A percentile compares a stretch with the other conserved stretches of the same genome.
phyloP scores from a whole-genome alignment of 257 asterid genomes.

The Verbascum thapsus region DNA sequence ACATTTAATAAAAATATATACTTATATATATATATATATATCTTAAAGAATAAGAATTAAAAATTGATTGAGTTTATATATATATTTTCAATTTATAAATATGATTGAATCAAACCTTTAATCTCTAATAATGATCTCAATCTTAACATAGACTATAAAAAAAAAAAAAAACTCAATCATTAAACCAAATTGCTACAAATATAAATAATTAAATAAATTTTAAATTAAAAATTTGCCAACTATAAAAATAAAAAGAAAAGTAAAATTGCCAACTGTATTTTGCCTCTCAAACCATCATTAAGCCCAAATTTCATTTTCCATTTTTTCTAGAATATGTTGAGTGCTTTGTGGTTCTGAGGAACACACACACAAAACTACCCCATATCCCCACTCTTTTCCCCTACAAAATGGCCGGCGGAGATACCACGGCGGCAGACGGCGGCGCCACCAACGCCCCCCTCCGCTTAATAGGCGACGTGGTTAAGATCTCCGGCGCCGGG shows the following conservation, averaged over 20 bases:
- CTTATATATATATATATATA: too few species aligned
- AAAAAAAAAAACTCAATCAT: slow-evolving; percentile 4
- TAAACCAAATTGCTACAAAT: slow-evolving; percentile 1
- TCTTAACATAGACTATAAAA: too few species aligned
- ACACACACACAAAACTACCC: too few species aligned
- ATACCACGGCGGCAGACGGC: slow-evolving; percentile 36
- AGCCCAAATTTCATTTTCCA: slow-evolving; percentile 30
- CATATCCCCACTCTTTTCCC: slow-evolving; percentile 20
- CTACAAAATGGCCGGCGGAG: slow-evolving; percentile 66
- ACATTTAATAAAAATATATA: too few species aligned
- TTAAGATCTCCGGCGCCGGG: slow-evolving; percentile 62
- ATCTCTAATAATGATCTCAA: too few species aligned
- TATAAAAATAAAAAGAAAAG: background rate
- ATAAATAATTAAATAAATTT: too few species aligned
- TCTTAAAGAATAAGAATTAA: too few species aligned
- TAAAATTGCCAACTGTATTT: slow-evolving; percentile 38
- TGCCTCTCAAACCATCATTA: slow-evolving; percentile 21
- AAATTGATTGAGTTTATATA: too few species aligned
- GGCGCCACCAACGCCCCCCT: slow-evolving; percentile 46
- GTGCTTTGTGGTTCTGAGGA: slow-evolving; percentile 36
- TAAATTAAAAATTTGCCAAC: too few species aligned
- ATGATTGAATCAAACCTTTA: too few species aligned
- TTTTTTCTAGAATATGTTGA: slow-evolving; percentile 37
- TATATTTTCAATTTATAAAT: too few species aligned
- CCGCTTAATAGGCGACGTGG: slow-evolving; percentile 61